Evolutionary conservation across 2,329 filamentous ascomycete species (phyloP).

Genomic region (Sporothrix variecibatus): DNA sequence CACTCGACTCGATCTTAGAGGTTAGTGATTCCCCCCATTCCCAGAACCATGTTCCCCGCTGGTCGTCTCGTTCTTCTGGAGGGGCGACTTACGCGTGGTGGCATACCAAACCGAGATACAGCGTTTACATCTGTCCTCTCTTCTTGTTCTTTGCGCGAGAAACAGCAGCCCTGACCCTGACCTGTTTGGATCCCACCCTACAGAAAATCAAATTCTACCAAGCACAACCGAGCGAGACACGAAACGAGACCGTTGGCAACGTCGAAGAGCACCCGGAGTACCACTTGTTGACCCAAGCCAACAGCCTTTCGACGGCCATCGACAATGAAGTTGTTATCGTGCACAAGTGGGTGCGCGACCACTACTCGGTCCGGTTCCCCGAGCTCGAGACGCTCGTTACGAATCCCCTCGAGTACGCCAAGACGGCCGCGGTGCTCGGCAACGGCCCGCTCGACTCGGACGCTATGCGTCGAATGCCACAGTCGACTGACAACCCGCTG

Average conservation of each 20-base stretch:
- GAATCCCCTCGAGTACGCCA: conserved; percentile 92
- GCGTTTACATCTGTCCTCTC: conserved; percentile 62
- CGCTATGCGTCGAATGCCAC: conserved; percentile 77
- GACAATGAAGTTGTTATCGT: conserved; percentile 90
- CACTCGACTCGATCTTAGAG: conserved; percentile 76
- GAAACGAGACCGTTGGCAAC: conserved; percentile 69
- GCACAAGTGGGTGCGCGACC: conserved; percentile 94
- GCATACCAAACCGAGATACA: conserved; percentile 37
- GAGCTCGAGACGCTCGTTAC: conserved; percentile 88
- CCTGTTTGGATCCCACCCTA: conserved; percentile 48
- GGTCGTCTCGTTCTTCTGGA: conserved; percentile 28
- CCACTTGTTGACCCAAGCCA: conserved; percentile 82
- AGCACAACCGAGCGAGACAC: conserved; percentile 65
- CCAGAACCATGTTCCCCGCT: background rate
- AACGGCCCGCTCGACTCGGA: conserved; percentile 84
- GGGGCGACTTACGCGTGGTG: background rate
- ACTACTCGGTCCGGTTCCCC: conserved; percentile 91
- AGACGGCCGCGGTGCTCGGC: conserved; percentile 87
- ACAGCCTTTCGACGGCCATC: conserved; percentile 86
- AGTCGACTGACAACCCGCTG: conserved; percentile 75
- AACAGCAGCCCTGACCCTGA: conserved; percentile 65
- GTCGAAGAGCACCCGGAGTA: conserved; percentile 93
- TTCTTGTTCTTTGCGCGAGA: conserved; percentile 41
- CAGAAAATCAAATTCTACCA: conserved; percentile 82
- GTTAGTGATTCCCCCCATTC: conserved; percentile 54